Base-by-base conservation (phyloP, 352 stramenopile species). In the Globisporangium canariense region DNA sequence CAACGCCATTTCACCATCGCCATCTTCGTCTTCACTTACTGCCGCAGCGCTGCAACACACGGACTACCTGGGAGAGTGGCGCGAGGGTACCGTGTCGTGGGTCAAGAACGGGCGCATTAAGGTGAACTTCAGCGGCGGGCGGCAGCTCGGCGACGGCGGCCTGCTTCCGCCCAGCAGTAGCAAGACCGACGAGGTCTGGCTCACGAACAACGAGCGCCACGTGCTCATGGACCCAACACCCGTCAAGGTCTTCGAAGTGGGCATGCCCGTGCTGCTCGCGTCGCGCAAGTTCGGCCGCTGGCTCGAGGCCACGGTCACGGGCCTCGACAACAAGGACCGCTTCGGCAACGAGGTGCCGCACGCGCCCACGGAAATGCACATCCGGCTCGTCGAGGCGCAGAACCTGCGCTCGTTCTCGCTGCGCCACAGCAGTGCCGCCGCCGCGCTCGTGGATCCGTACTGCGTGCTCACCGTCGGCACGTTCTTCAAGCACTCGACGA, bases 11-110 rank as follows among this genome's bases (percentile, higher is more conserved):
- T 22, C 36, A 41, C 38, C 36, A 20, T 18, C 36, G 50, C 47
- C 36, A n/a, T 6, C 41, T 10, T 53, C 43, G 20, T 16, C 25
- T n/a, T 18, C 41, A 65, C 25, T 55, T 3, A 22, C 25, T 38
- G 50, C 25, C 50, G 58, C 10, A 8, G 32, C 9, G 25, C 50
- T 20, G 43, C 46, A 30, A 18, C 30, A 57, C 16, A 38, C 18
- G n/a, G 60, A 58, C 16, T 28, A 55, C 10, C 22, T 10, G 22
- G 63, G 74, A 45, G 79, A 88, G 62, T 88, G 79, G 79, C 75
- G 79, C 14, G 74, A 88, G 64, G 79, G 77, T 50, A 85, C 74
- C 1, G 77, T 88, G 32, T 69, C 77, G 45, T 86, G 79, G 79
- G 76, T 88, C 52, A 78, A 77, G 56, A 79, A 81, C 43, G 75